phyloP scores from a whole-genome alignment of 371 early-diverging fungal species.

The Choanephora cucurbitarum region DNA sequence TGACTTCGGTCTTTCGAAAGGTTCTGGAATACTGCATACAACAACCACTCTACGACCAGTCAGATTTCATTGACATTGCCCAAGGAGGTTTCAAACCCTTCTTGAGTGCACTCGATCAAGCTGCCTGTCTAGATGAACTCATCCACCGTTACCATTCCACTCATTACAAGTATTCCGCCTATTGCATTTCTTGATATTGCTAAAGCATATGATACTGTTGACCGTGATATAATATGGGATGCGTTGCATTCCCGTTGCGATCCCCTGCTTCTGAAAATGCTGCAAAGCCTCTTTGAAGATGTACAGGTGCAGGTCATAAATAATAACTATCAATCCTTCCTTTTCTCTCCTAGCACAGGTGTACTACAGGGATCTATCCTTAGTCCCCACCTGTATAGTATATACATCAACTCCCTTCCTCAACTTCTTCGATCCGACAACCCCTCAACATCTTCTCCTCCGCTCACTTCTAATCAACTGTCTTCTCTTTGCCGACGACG shows the following conservation, averaged over 20 bases:
- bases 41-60: neutral
- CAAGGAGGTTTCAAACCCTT: slow-evolving; percentile 15
- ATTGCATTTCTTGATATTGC: slow-evolving; percentile 19
- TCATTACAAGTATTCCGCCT: neutral
- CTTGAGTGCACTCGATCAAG: slow-evolving; percentile 15
- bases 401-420: slow-evolving; percentile 25
- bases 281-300: slow-evolving; percentile 23
- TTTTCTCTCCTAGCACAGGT: slow-evolving; percentile 20
- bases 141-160: slow-evolving; percentile 1
- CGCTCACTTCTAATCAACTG: slow-evolving; percentile 1
- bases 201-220: slow-evolving; percentile 16
- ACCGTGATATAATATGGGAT: slow-evolving; percentile 18
- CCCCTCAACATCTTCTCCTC: neutral
- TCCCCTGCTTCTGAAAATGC: slow-evolving; percentile 5
- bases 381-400: slow-evolving; percentile 18
- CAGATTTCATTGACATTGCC: neutral
- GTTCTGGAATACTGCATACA: slow-evolving; percentile 15
- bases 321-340: slow-evolving; percentile 2
- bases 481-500: slow-evolving; percentile 30
- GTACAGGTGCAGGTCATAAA: slow-evolving; percentile 12
- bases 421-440: neutral
- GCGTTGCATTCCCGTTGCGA: neutral
- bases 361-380: slow-evolving; percentile 31
- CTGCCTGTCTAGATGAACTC: slow-evolving; percentile 7
- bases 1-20: slow-evolving; percentile 23